These are phyloP conservation scores for Alternaria sp. DNA, from an alignment of 2,329 filamentous ascomycete species.

Conservation along the genomic window DNA sequence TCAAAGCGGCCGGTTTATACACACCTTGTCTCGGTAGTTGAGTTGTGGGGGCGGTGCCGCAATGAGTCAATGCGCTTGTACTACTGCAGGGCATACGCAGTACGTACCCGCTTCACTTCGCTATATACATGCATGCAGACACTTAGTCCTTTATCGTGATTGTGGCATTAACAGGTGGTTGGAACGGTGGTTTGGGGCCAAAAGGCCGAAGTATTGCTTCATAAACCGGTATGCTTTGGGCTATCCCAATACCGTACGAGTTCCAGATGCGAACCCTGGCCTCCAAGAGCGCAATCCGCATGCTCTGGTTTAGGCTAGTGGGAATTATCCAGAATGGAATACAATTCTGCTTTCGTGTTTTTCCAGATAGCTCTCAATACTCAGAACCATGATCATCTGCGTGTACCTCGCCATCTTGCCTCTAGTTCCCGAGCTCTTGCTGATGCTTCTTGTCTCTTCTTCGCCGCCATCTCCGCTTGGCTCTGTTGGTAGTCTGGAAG, in stretches of 20 bases:
- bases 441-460: constrained; percentile 52
- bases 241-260: background rate
- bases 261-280: background rate
- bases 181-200: background rate
- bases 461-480: constrained; percentile 56
- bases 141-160: background rate
- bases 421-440: constrained; percentile 57
- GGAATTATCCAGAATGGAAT: background rate
- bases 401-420: constrained; percentile 50
- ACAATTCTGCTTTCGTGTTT: background rate
- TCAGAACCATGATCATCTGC: constrained; percentile 3
- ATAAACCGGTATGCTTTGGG: background rate
- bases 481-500: constrained; percentile 59
- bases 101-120: background rate
- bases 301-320: background rate
- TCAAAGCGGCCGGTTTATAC: background rate
- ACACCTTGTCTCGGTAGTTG: background rate
- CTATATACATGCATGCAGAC: background rate
- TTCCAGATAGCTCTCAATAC: background rate
- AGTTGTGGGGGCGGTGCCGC: background rate
- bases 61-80: background rate
- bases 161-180: background rate
- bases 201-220: background rate
- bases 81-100: background rate
- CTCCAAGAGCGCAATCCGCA: too few species aligned